Percentiles rank a stretch among this genome's conserved stretches.
These are phyloP conservation scores for Candida mesenterica DNA, from an alignment of 1,139 yeast genomes.

Conservation along the genomic window DNA sequence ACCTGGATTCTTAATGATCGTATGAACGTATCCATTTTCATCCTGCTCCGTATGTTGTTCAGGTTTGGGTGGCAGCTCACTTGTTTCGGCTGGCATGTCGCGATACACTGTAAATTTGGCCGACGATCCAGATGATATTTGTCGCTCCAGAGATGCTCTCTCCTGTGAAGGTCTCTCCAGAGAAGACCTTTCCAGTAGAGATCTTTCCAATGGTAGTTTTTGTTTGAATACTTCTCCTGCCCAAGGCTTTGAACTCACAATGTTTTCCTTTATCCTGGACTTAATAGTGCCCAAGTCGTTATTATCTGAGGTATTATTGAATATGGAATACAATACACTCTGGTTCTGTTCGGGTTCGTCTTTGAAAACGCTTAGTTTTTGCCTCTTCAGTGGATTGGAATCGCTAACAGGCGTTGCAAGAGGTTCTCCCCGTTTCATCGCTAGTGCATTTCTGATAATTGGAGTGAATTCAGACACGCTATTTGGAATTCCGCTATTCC, in stretches of 20 bases:
- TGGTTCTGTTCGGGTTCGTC: conserved; percentile 22
- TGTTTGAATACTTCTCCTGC: conserved; percentile 58
- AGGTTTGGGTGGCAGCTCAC: not conserved
- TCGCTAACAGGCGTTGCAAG: conserved; percentile 12
- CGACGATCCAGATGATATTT: conserved; percentile 12
- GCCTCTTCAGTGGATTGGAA: conserved; percentile 16
- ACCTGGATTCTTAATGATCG: conserved; percentile 54
- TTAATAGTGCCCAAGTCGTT: conserved; percentile 48
- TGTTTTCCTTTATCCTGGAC: conserved; percentile 65
- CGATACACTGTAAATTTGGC: conserved; percentile 41
- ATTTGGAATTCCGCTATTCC: conserved; percentile 18
- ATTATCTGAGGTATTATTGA: conserved; percentile 21
- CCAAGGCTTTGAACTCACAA: conserved; percentile 60
- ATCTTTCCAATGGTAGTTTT: conserved; percentile 12
- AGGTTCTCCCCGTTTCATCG: conserved; percentile 27
- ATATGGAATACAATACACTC: conserved; percentile 31
- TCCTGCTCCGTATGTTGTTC: conserved; percentile 28
- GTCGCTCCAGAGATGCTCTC: not conserved
- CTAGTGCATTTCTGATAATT: conserved; percentile 18
- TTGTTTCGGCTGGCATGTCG: conserved; percentile 20
- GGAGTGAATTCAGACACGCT: conserved; percentile 5
- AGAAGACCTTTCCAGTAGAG: not conserved
- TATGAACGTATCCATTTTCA: conserved; percentile 39
- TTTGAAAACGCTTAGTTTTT: conserved; percentile 30
- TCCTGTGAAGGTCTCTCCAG: conserved; percentile 8